A percentile compares a stretch with the other conserved stretches of the same genome.
These are phyloP conservation scores for Umbelopsis sp. DNA, from an alignment of 192 early-diverging fungal species.

Conservation along the genomic window DNA sequence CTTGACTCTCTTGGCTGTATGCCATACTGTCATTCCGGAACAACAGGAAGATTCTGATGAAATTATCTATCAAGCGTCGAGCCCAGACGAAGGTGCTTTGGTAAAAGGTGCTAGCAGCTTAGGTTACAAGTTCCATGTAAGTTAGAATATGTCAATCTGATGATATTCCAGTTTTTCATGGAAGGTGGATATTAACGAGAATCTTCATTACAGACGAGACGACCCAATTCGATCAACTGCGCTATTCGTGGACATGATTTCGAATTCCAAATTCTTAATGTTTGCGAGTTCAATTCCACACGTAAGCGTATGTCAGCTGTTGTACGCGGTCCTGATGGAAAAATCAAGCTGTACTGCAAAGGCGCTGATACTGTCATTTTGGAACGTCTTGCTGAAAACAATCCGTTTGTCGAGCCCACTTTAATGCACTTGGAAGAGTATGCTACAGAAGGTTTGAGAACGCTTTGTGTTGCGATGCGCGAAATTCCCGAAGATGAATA, in stretches of 20 bases:
- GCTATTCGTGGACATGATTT: constrained; percentile 39
- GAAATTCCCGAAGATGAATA: constrained; percentile 86
- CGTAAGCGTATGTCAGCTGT: constrained; percentile 94
- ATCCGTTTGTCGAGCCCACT: constrained; percentile 67
- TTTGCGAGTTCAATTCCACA: constrained; percentile 95
- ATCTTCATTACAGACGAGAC: constrained; percentile 35
- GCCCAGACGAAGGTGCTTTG: constrained; percentile 92
- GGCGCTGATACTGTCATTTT: constrained; percentile 96
- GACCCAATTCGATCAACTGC: constrained; percentile 58
- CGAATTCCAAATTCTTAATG: constrained; percentile 88
- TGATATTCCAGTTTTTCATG: background rate
- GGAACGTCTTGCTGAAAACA: constrained; percentile 73
- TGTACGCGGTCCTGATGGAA: constrained; percentile 80
- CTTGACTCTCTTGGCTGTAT: constrained; percentile 83
- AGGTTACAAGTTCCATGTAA: constrained; percentile 64
- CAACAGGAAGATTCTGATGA: constrained; percentile 59
- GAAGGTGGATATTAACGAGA: background rate
- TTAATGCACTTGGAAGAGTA: constrained; percentile 80
- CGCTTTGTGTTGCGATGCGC: constrained; percentile 88
- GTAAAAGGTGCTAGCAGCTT: constrained; percentile 62
- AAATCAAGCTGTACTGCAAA: constrained; percentile 87
- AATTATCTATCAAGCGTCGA: constrained; percentile 90
- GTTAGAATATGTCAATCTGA: background rate
- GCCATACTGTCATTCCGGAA: constrained; percentile 95
- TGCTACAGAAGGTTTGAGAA: constrained; percentile 89